Conservation (phyloP, 441 rosid species). For the Erodium moschatum region DNA sequence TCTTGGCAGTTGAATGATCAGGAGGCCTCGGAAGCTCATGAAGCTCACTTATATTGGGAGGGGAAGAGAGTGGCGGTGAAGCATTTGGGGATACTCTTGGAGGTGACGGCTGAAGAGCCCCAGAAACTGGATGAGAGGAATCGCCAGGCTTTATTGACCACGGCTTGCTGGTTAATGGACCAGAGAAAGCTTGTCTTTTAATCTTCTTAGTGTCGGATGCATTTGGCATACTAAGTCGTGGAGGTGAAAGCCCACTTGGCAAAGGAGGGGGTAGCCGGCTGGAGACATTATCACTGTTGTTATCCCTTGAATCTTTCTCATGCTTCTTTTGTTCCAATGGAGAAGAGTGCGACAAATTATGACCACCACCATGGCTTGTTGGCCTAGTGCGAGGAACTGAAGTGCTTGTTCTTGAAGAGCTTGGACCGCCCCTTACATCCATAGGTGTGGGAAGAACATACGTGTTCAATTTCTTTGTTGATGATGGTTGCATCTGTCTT, state of each 20-base stretch:
- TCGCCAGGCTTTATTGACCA: constrained; percentile 45
- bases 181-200: constrained; percentile 60
- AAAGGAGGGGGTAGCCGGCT: constrained; percentile 55
- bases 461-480: constrained; percentile 38
- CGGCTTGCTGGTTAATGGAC: constrained; percentile 55
- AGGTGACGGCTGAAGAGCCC: constrained; percentile 44
- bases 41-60: constrained; percentile 72
- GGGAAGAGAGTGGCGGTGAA: constrained; percentile 76
- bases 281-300: constrained; percentile 28
- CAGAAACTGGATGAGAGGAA: constrained; percentile 37
- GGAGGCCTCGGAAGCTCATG: constrained; percentile 98
- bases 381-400: constrained; percentile 40
- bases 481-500: constrained; percentile 42
- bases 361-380: constrained; percentile 31
- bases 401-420: constrained; percentile 34
- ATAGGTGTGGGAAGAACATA: constrained; percentile 78
- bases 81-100: constrained; percentile 67
- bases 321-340: constrained; percentile 72
- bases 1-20: constrained; percentile 34
- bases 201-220: constrained; percentile 38
- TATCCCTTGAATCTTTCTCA: constrained; percentile 36
- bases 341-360: constrained; percentile 63
- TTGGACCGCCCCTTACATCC: constrained; percentile 35
- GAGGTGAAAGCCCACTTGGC: constrained; percentile 34
- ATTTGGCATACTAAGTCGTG: constrained; percentile 25